Conservation (phyloP, 2,329 filamentous ascomycete species). For the Coniochaeta sp. region DNA sequence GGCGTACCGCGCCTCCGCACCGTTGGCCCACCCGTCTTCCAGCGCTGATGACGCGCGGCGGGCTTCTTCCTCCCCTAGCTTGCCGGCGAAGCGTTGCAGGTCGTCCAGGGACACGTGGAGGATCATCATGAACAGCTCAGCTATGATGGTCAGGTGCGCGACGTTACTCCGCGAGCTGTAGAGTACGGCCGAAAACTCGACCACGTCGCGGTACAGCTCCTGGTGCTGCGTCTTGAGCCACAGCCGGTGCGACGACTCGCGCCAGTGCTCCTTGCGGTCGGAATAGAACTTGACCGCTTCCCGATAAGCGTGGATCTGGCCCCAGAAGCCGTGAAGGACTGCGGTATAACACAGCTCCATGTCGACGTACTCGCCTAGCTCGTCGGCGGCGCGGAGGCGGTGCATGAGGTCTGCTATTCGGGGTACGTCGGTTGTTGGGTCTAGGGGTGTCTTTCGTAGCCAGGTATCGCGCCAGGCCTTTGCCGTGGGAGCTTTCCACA, state of each 20-base stretch:
- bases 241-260: conserved; percentile 14
- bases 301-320: conserved; percentile 23
- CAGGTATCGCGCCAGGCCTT: conserved; percentile 18
- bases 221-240: conserved; percentile 23
- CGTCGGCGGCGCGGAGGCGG: conserved; percentile 13
- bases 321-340: conserved; percentile 22
- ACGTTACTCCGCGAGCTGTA: conserved; percentile 2
- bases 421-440: conserved; percentile 10
- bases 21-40: conserved; percentile 17
- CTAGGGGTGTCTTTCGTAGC: conserved; percentile 13
- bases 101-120: conserved; percentile 20
- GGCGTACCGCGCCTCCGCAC: conserved; percentile 17
- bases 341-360: conserved; percentile 22
- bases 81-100: conserved; percentile 20
- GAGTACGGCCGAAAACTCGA: conserved; percentile 17
- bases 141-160: conserved; percentile 14
- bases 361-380: conserved; percentile 17
- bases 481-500: conserved; percentile 18
- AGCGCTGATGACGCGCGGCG: conserved; percentile 12
- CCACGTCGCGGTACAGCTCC: conserved; percentile 21
- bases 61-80: conserved; percentile 20
- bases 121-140: conserved; percentile 20
- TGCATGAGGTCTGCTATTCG: conserved; percentile 17
- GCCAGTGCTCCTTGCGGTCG: conserved; percentile 6
- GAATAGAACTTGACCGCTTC: conserved; percentile 21